Evolutionary conservation across 2,329 filamentous ascomycete species (phyloP).

Genomic region (Cucurbitaria berberidis): DNA sequence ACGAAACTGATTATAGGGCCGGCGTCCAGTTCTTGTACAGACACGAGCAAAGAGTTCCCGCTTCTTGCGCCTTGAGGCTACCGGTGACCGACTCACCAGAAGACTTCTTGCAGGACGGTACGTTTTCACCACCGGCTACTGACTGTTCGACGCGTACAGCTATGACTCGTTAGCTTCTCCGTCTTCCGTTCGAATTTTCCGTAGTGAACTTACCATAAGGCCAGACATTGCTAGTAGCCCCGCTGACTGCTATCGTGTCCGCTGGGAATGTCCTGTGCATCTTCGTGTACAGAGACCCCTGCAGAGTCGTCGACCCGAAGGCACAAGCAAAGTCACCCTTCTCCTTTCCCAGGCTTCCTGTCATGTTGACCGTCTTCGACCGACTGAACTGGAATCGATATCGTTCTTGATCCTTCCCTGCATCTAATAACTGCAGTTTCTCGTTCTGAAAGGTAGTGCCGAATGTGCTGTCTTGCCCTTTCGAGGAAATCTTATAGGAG

Average conservation of each 20-base stretch:
- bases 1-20: slow-evolving; percentile 8
- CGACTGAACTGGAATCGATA: slow-evolving; percentile 64
- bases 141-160: slow-evolving; percentile 63
- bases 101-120: slow-evolving; percentile 61
- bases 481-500: slow-evolving; percentile 62
- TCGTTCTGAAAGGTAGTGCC: slow-evolving; percentile 62
- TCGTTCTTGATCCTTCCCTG: slow-evolving; percentile 58
- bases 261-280: slow-evolving; percentile 51
- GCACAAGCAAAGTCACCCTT: slow-evolving; percentile 61
- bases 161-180: slow-evolving; percentile 16
- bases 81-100: slow-evolving; percentile 37
- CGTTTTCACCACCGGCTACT: slow-evolving; percentile 55
- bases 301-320: slow-evolving; percentile 63
- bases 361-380: slow-evolving; percentile 61
- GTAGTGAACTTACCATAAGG: slow-evolving; percentile 38
- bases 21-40: slow-evolving; percentile 53
- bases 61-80: slow-evolving; percentile 44
- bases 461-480: slow-evolving; percentile 59
- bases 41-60: slow-evolving; percentile 52
- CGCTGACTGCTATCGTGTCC: slow-evolving; percentile 27
- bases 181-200: too few species aligned
- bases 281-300: slow-evolving; percentile 67
- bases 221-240: slow-evolving; percentile 42
- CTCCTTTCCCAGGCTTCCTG: slow-evolving; percentile 50
- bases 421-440: slow-evolving; percentile 58